Evolutionary conservation across 768 basidiomycete genomes (phyloP).

Genomic region (Mycena pura): DNA sequence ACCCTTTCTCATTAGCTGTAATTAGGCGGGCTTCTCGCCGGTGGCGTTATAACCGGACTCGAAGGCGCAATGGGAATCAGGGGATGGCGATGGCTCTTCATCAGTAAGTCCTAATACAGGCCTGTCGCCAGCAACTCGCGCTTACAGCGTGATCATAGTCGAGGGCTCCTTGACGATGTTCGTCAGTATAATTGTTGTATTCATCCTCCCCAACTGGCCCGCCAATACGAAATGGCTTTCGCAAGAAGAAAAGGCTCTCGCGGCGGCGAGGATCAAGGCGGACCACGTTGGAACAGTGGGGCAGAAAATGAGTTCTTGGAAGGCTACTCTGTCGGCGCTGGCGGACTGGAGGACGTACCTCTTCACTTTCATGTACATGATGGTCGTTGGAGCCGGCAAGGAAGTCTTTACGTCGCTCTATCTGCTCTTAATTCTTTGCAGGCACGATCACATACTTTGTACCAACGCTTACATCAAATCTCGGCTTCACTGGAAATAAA

Average conservation of each 20-base stretch:
- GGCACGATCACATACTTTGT: constrained; percentile 22
- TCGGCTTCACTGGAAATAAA: constrained; percentile 19
- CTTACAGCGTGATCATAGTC: constrained; percentile 13
- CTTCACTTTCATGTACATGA: constrained; percentile 23
- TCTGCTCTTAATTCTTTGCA: constrained; percentile 10
- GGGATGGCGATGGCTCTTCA: constrained; percentile 23
- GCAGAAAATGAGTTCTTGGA: constrained; percentile 20
- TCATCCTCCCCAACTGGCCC: constrained; percentile 21
- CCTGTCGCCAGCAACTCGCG: constrained; percentile 7
- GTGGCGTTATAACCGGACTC: constrained; percentile 20
- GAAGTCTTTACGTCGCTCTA: constrained; percentile 2
- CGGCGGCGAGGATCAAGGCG: constrained; percentile 21
- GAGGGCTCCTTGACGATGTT: constrained; percentile 22
- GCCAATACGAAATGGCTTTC: constrained; percentile 21
- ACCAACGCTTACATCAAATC: constrained; percentile 19
- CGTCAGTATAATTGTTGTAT: constrained; percentile 18
- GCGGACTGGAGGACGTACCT: constrained; percentile 22
- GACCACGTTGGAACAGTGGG: constrained; percentile 15
- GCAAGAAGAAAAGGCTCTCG: constrained; percentile 19
- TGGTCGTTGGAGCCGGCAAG: constrained; percentile 20
- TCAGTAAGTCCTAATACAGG: constrained; percentile 13
- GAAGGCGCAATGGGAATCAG: constrained; percentile 22
- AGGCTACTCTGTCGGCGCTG: constrained; percentile 16
- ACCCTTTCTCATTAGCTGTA: constrained; percentile 3
- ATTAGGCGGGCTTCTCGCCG: constrained; percentile 19